Conservation (phyloP, 106 monocot genomes). For the Phalaenopsis aphrodite region DNA sequence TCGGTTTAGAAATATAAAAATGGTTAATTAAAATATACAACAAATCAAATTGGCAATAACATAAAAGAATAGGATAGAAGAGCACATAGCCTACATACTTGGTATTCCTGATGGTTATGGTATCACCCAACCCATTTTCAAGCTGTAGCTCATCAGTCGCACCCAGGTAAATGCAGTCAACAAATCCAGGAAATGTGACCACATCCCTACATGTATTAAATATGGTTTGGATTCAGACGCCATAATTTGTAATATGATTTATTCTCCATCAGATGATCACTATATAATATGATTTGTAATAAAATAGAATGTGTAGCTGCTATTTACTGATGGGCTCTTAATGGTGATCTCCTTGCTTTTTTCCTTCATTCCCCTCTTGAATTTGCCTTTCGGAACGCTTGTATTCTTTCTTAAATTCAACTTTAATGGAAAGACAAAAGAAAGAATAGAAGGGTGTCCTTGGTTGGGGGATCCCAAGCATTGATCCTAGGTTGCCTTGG, state of each 20-base stretch:
- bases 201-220: conserved; percentile 48
- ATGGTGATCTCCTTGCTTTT: too few relatives aligned
- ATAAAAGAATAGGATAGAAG: neutral
- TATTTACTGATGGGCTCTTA: neutral
- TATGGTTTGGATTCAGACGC: neutral
- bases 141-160: conserved; percentile 59
- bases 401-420: too few relatives aligned
- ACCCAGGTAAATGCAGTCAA: conserved; percentile 83
- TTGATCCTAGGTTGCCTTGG: too few relatives aligned
- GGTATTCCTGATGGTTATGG: conserved; percentile 51
- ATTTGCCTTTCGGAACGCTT: too few relatives aligned
- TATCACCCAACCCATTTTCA: conserved; percentile 87
- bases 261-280: neutral
- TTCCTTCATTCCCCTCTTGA: too few relatives aligned
- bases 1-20: neutral
- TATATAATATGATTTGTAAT: neutral
- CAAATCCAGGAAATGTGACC: conserved; percentile 82
- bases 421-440: too few relatives aligned
- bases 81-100: conserved; percentile 36
- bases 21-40: neutral
- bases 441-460: too few relatives aligned
- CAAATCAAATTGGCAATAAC: neutral
- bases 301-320: neutral
- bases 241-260: neutral
- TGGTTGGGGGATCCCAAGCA: too few relatives aligned